phyloP scores from a whole-genome alignment of 176 grass and related monocot genomes.

The Carex parvula region DNA sequence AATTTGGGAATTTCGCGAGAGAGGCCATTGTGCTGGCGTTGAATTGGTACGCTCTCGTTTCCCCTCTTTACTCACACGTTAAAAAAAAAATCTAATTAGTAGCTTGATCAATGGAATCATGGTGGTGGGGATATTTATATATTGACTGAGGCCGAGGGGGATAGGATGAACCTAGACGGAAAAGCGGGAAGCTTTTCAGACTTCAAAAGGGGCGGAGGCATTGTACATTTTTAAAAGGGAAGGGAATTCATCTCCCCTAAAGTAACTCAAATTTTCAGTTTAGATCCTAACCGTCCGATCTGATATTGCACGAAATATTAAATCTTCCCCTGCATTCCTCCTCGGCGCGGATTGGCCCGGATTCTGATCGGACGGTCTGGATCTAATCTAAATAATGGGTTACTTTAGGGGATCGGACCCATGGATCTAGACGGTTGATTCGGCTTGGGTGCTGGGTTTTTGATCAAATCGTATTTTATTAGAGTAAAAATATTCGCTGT shows the following conservation, averaged over 20 bases:
- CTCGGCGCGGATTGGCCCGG: too few relatives aligned
- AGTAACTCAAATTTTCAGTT: too few relatives aligned
- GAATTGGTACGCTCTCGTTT: not conserved
- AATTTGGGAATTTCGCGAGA: constrained; percentile 30
- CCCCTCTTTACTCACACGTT: not conserved
- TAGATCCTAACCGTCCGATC: too few relatives aligned
- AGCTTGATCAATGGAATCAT: not conserved
- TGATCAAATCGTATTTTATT: not conserved
- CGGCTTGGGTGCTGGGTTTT: not conserved
- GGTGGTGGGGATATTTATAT: constrained; percentile 1
- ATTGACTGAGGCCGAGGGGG: not conserved
- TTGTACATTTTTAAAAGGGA: not conserved
- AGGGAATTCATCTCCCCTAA: not conserved
- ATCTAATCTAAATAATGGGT: too few relatives aligned
- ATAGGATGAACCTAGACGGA: constrained; percentile 41
- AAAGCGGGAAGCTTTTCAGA: constrained; percentile 20
- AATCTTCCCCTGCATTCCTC: too few relatives aligned
- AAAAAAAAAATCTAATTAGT: constrained; percentile 24
- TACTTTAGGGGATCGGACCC: too few relatives aligned
- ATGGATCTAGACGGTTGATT: not conserved
- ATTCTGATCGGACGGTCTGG: too few relatives aligned
- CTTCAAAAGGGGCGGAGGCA: not conserved
- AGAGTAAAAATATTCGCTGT: not conserved
- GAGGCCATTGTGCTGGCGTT: constrained; percentile 22
- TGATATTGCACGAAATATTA: too few relatives aligned